phyloP scores from a whole-genome alignment of 768 basidiomycete genomes.

The Epithele typhae region DNA sequence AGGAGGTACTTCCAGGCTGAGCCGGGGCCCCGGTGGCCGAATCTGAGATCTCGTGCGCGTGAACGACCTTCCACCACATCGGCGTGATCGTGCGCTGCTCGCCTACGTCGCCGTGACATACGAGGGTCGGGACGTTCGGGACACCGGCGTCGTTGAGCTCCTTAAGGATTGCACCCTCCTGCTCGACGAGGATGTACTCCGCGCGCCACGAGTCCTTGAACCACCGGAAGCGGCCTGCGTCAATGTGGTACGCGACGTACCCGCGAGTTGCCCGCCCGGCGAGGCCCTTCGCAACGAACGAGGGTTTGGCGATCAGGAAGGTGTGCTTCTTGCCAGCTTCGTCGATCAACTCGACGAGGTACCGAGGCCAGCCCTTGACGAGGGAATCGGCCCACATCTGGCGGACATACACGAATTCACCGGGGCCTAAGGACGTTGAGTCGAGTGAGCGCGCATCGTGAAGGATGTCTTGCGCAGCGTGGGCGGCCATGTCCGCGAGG shows the following conservation, averaged over 20 bases:
- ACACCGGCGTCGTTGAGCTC: background rate
- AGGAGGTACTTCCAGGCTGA: background rate
- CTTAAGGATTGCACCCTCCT: background rate
- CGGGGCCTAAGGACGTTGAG: background rate
- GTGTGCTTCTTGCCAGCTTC: background rate
- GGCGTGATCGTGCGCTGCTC: background rate
- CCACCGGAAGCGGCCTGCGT: background rate
- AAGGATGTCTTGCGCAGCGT: background rate
- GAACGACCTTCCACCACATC: background rate
- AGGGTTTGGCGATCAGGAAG: conserved; percentile 8
- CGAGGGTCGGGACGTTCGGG: background rate
- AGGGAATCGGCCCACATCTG: background rate
- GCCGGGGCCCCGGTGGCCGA: no score
- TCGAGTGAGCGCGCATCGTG: background rate
- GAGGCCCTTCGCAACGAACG: conserved; percentile 1
- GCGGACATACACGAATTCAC: conserved; percentile 3
- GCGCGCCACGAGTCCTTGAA: conserved; percentile 9
- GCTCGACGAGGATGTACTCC: background rate
- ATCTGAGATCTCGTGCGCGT: background rate
- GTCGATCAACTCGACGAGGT: conserved; percentile 1
- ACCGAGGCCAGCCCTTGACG: background rate
- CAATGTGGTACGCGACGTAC: conserved; percentile 10
- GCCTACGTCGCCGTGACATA: background rate
- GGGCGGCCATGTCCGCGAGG: background rate
- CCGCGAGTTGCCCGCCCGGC: conserved; percentile 12